phyloP scores from a whole-genome alignment of 2,329 filamentous ascomycete species.

The Neurospora sp. region DNA sequence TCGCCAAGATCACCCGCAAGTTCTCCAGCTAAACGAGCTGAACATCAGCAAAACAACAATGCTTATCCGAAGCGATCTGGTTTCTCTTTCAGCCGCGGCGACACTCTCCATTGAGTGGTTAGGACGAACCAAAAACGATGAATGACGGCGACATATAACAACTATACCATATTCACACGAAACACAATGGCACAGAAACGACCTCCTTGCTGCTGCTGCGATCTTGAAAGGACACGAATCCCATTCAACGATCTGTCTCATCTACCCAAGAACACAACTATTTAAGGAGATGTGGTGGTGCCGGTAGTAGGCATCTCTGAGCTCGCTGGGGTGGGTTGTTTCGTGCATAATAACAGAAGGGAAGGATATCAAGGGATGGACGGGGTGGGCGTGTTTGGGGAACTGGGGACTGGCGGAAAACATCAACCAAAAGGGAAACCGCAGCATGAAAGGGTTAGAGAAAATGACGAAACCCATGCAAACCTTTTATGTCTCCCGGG shows the following conservation, averaged over 20 bases:
- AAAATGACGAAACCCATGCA: background rate
- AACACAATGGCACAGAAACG: background rate
- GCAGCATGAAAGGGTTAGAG: background rate
- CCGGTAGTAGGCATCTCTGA: background rate
- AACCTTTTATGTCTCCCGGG: background rate
- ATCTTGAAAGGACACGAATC: background rate
- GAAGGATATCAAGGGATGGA: background rate
- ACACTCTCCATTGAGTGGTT: background rate
- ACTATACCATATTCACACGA: background rate
- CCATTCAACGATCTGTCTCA: background rate
- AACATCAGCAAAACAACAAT: background rate
- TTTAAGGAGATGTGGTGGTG: background rate
- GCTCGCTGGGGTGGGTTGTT: background rate
- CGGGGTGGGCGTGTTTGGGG: background rate
- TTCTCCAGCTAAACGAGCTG: conserved; percentile 52
- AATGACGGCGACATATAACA: background rate
- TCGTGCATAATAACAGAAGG: background rate
- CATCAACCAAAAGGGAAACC: background rate
- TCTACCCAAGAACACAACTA: background rate
- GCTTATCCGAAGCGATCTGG: background rate
- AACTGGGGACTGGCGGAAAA: background rate
- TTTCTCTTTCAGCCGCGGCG: background rate
- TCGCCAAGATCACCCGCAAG: conserved; percentile 87
- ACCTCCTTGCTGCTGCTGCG: background rate
- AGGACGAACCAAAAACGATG: background rate